Percentiles rank a stretch among this genome's conserved stretches.
Conservation (phyloP, 108 stramenopile species). For the Cyclotella distinguenda region DNA sequence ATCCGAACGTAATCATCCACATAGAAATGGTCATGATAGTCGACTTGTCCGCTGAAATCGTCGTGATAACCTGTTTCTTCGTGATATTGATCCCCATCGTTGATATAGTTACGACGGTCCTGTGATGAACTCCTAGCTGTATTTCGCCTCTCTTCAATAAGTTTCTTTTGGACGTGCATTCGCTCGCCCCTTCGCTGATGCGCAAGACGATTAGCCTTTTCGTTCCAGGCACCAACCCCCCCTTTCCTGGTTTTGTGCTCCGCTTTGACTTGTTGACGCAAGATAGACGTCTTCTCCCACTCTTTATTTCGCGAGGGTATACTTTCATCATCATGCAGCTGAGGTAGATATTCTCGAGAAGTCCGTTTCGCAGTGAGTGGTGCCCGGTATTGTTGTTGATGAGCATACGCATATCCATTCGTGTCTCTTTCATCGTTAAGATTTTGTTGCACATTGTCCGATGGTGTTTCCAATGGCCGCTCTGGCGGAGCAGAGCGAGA, state of each 20-base stretch:
- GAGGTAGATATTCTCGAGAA: not conserved
- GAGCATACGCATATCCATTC: not conserved
- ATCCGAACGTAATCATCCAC: not conserved
- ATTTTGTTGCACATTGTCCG: not conserved
- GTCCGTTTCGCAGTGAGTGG: not conserved
- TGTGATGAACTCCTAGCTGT: slow-evolving; percentile 22
- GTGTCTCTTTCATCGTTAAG: not conserved
- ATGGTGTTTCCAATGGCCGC: slow-evolving; percentile 1
- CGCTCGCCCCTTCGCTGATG: slow-evolving; percentile 15
- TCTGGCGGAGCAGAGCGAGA: slow-evolving; percentile 7
- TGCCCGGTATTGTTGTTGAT: not conserved
- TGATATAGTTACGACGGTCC: slow-evolving; percentile 1
- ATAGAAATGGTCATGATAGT: not conserved
- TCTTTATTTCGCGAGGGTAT: slow-evolving; percentile 29
- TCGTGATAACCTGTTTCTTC: not conserved
- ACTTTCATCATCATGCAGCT: slow-evolving; percentile 9
- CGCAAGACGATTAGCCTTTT: slow-evolving; percentile 17
- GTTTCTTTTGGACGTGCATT: slow-evolving; percentile 8
- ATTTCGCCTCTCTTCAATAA: slow-evolving; percentile 26
- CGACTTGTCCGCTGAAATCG: slow-evolving; percentile 8
- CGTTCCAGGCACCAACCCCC: slow-evolving; percentile 14
- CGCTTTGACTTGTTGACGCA: not conserved
- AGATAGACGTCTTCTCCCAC: slow-evolving; percentile 21
- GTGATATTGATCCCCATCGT: not conserved
- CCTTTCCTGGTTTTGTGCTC: not conserved